These are phyloP conservation scores for Alternaria sp. DNA, from an alignment of 2,329 filamentous ascomycete genomes.

Conservation along the genomic window DNA sequence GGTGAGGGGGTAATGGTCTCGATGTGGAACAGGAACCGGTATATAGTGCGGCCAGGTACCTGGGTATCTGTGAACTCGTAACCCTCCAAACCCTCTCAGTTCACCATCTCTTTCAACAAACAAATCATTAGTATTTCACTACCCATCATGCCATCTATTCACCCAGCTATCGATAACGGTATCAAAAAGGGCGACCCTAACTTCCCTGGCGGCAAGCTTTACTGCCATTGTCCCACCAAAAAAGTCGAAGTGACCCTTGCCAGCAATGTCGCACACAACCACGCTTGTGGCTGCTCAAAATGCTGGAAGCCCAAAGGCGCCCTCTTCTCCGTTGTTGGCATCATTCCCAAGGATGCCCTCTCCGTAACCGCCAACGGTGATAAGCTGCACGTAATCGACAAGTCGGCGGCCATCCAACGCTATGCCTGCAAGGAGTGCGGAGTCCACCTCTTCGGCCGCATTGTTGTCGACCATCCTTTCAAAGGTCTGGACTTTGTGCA, in stretches of 20 bases:
- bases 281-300: conserved; percentile 75
- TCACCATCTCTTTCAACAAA: background rate
- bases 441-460: conserved; percentile 73
- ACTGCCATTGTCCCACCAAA: conserved; percentile 66
- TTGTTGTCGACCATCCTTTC: conserved; percentile 71
- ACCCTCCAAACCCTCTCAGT: background rate
- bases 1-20: conserved; percentile 19
- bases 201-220: conserved; percentile 68
- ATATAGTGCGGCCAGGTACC: conserved; percentile 11
- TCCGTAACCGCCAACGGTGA: conserved; percentile 64
- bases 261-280: conserved; percentile 71
- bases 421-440: conserved; percentile 52
- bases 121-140: background rate
- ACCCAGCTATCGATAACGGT: conserved; percentile 70
- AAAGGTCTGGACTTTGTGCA: conserved; percentile 75
- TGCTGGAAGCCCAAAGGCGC: conserved; percentile 73
- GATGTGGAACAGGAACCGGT: conserved; percentile 1
- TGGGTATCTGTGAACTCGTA: background rate
- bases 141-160: conserved; percentile 57
- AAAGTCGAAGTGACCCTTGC: conserved; percentile 66
- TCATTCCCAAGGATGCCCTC: conserved; percentile 65
- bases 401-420: conserved; percentile 66
- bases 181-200: conserved; percentile 63
- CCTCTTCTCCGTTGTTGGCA: conserved; percentile 70
- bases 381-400: conserved; percentile 65